phyloP scores from a whole-genome alignment of 257 asterid species.

The Solanum paucissectum region DNA sequence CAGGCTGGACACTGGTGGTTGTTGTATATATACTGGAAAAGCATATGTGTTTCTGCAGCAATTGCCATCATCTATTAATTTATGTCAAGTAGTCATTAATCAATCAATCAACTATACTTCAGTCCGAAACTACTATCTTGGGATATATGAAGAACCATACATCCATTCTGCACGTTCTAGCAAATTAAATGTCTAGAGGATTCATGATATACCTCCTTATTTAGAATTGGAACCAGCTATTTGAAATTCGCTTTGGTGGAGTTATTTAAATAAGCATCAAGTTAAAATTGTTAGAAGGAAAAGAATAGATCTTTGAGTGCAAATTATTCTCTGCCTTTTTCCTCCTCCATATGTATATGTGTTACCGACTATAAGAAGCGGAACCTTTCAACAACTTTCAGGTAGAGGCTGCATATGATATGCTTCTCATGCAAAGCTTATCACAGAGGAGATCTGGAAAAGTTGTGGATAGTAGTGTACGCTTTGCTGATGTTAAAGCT shows the following conservation, averaged over 20 bases:
- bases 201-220: not conserved
- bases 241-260: not conserved
- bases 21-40: not conserved
- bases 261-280: not conserved
- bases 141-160: not conserved
- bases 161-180: not conserved
- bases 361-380: not conserved
- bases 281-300: not conserved
- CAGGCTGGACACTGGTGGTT: not conserved
- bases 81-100: not conserved
- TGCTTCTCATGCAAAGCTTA: constrained; percentile 87
- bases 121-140: not conserved
- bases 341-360: not conserved
- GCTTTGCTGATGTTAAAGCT: constrained; percentile 91
- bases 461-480: constrained; percentile 60
- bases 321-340: not conserved
- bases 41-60: not conserved
- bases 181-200: not conserved
- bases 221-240: not conserved
- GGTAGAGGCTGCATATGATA: constrained; percentile 98
- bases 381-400: constrained; percentile 8
- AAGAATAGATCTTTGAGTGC: not conserved
- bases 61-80: not conserved
- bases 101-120: not conserved
- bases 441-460: constrained; percentile 86